Conservation (phyloP, 805 yeast genomes). For the Torulaspora gathmanii region DNA sequence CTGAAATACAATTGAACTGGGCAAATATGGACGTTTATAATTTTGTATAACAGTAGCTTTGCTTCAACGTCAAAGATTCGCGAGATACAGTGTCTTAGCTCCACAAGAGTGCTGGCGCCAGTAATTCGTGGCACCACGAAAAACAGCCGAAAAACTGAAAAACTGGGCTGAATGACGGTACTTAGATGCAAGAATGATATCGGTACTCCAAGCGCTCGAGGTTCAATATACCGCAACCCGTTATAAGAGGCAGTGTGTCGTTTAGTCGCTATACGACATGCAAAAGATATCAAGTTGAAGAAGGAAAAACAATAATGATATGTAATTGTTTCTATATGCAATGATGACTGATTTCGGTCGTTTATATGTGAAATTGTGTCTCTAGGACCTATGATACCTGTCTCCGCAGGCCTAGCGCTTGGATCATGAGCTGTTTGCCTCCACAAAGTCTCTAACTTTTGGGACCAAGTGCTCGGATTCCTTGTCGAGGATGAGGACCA, state of each 20-base stretch:
- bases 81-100: background rate
- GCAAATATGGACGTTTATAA: background rate
- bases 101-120: background rate
- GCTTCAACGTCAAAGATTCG: background rate
- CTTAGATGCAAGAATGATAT: background rate
- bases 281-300: background rate
- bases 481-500: slow-evolving; percentile 32
- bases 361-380: background rate
- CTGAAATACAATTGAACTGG: background rate
- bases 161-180: too few species aligned
- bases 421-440: slow-evolving; percentile 12
- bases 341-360: background rate
- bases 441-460: slow-evolving; percentile 30
- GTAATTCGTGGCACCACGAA: background rate
- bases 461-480: slow-evolving; percentile 27
- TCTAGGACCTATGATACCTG: background rate
- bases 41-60: background rate
- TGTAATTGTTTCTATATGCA: slow-evolving; percentile 7
- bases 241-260: background rate
- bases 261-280: slow-evolving; percentile 2
- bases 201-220: background rate
- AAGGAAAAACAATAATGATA: slow-evolving; percentile 1
- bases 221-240: slow-evolving; percentile 1
- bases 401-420: background rate
- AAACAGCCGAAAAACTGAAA: background rate